A percentile compares a stretch with the other conserved stretches of the same genome.
phyloP scores from a whole-genome alignment of 768 basidiomycete species.

The Mycena polygramma region DNA sequence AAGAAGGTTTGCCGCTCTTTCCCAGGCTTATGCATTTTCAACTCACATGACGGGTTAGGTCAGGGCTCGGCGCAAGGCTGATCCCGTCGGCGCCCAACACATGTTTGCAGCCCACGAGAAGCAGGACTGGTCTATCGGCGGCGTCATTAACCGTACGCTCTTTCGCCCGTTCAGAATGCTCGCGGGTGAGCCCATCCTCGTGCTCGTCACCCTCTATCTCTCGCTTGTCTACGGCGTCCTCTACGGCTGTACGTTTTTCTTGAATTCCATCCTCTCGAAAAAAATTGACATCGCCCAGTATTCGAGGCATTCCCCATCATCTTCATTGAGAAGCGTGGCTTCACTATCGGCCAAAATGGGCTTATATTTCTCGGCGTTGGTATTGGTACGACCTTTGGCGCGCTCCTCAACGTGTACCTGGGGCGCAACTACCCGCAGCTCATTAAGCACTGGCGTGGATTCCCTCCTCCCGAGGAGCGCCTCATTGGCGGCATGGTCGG shows the following conservation, averaged over 20 bases:
- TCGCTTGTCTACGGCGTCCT: slow-evolving; percentile 72
- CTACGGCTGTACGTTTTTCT: slow-evolving; percentile 61
- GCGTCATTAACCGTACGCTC: slow-evolving; percentile 69
- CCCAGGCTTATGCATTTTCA: background rate
- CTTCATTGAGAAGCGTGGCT: slow-evolving; percentile 53
- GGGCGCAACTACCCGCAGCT: slow-evolving; percentile 56
- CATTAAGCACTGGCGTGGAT: slow-evolving; percentile 62
- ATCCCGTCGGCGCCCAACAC: slow-evolving; percentile 58
- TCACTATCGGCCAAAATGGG: slow-evolving; percentile 56
- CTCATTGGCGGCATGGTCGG: slow-evolving; percentile 68
- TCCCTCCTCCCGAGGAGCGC: slow-evolving; percentile 74
- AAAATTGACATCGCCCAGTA: slow-evolving; percentile 48
- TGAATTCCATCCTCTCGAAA: background rate
- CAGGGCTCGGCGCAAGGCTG: slow-evolving; percentile 59
- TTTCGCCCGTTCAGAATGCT: slow-evolving; percentile 75
- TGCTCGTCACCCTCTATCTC: slow-evolving; percentile 72
- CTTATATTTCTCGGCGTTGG: slow-evolving; percentile 70
- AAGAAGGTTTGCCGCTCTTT: slow-evolving; percentile 48
- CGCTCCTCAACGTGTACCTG: slow-evolving; percentile 54
- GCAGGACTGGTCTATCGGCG: slow-evolving; percentile 64
- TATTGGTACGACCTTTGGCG: slow-evolving; percentile 62
- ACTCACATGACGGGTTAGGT: slow-evolving; percentile 47
- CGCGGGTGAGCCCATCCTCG: slow-evolving; percentile 69
- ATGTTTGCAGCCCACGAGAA: slow-evolving; percentile 72
- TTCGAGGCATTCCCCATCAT: slow-evolving; percentile 70